Conservation (phyloP, 805 yeast species). For the Scheffersomyces amazonensis region DNA sequence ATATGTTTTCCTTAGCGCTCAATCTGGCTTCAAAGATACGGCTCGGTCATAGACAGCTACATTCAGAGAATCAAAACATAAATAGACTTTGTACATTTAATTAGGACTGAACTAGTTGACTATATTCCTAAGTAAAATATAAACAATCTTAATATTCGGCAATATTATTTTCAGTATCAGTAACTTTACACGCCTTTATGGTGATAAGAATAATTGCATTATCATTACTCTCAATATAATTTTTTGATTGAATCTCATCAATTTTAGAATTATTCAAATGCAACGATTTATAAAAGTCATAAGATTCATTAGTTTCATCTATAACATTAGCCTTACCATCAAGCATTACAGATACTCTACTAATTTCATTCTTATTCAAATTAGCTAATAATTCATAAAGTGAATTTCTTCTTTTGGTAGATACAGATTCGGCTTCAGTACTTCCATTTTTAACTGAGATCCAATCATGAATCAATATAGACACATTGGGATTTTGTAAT, state of each 20-base stretch:
- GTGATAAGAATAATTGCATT: constrained; percentile 65
- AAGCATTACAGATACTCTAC: constrained; percentile 79
- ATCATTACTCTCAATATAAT: constrained; percentile 49
- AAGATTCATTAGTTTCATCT: constrained; percentile 25
- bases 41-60: too few species aligned
- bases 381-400: constrained; percentile 59
- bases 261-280: constrained; percentile 64
- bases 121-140: too few species aligned
- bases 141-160: constrained; percentile 30
- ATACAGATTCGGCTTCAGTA: constrained; percentile 9
- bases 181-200: constrained; percentile 68
- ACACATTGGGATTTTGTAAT: constrained; percentile 67
- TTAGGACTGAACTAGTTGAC: too few species aligned
- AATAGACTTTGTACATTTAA: too few species aligned
- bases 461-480: constrained; percentile 91
- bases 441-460: constrained; percentile 50
- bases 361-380: constrained; percentile 75
- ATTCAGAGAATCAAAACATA: too few species aligned
- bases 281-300: constrained; percentile 59
- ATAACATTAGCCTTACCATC: constrained; percentile 67
- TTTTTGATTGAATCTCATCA: constrained; percentile 62
- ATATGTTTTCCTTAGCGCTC: too few species aligned
- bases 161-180: constrained; percentile 71
- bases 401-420: constrained; percentile 20
- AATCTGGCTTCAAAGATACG: too few species aligned